Evolutionary conservation across 1,139 yeast species (phyloP).

Genomic region (Geotrichum armillariae): DNA sequence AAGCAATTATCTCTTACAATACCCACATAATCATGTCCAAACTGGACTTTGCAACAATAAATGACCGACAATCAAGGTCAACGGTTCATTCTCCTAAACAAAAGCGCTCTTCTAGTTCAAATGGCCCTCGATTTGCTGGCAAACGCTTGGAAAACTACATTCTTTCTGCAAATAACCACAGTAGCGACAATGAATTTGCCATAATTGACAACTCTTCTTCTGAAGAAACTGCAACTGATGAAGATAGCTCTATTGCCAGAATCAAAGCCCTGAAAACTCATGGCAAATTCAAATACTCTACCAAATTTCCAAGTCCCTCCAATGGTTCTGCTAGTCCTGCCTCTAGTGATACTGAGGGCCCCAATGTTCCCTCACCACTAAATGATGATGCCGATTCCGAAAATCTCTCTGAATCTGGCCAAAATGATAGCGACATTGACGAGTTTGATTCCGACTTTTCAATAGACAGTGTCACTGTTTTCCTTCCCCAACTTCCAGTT

Average conservation of each 20-base stretch:
- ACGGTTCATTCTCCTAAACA: not conserved
- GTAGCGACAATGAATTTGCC: slow-evolving; percentile 14
- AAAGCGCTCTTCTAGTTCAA: not conserved
- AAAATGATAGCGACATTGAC: not conserved
- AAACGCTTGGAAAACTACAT: slow-evolving; percentile 19
- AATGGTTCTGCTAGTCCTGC: not conserved
- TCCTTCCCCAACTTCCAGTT: slow-evolving; percentile 14
- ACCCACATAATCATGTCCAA: not conserved
- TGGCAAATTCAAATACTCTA: not conserved
- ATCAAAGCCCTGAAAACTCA: not conserved
- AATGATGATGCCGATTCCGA: not conserved
- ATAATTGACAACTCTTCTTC: slow-evolving; percentile 9
- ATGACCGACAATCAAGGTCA: not conserved
- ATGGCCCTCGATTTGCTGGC: slow-evolving; percentile 13
- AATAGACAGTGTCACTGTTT: slow-evolving; percentile 13
- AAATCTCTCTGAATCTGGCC: not conserved
- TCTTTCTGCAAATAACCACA: not conserved
- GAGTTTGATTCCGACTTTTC: slow-evolving; percentile 19
- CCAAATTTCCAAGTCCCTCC: not conserved
- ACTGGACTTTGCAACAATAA: not conserved
- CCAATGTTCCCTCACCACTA: not conserved
- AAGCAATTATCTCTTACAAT: not conserved
- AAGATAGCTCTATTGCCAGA: not conserved
- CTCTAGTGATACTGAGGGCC: slow-evolving; percentile 3
- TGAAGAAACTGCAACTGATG: slow-evolving; percentile 10